Base-by-base conservation (phyloP, 768 basidiomycete species). In the Amylocystis lapponica region DNA sequence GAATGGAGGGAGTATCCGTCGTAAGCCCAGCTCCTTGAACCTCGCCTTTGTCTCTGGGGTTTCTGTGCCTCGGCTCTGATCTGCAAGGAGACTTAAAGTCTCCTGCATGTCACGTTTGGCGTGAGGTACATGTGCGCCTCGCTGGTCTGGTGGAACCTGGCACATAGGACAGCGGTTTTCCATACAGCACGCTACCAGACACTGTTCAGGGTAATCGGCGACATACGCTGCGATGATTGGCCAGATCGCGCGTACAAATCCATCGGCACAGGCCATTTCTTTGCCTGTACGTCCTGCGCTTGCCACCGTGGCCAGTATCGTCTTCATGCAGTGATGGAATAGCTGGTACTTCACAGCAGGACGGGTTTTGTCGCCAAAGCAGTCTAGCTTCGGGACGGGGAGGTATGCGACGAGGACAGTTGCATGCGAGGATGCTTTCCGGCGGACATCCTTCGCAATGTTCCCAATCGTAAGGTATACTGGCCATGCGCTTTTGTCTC, bases 171-270 rank as follows among this genome's bases (percentile, higher is more conserved):
- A n/a, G n/a, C n/a, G n/a, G n/a, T n/a, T n/a, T n/a, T n/a, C n/a
- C n/a, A n/a, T n/a, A n/a, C n/a, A n/a, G n/a, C n/a, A n/a, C n/a
- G n/a, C n/a, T n/a, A n/a, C n/a, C n/a, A n/a, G n/a, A n/a, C n/a
- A n/a, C n/a, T n/a, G n/a, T n/a, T n/a, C n/a, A n/a, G n/a, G n/a
- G n/a, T n/a, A n/a, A n/a, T n/a, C n/a, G n/a, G n/a, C n/a, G n/a
- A n/a, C n/a, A n/a, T n/a, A n/a, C 0, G 55, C 52, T 0, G 72
- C 69, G 2, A 76, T 46, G 31, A 76, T 66, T 0, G 70, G 70
- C 45, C 63, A 59, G 10, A 61, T 45, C 1, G 50, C 51, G 0
- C 63, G 57, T 0, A 60, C 20, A 0, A 45, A 5, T 0, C 71
- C 65, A 57, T 74, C 68, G 0, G 66, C 66, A 46, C 66, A 60